These are phyloP conservation scores for Rutstroemia sp. DNA, from an alignment of 2,329 filamentous ascomycete species.

Conservation along the genomic window DNA sequence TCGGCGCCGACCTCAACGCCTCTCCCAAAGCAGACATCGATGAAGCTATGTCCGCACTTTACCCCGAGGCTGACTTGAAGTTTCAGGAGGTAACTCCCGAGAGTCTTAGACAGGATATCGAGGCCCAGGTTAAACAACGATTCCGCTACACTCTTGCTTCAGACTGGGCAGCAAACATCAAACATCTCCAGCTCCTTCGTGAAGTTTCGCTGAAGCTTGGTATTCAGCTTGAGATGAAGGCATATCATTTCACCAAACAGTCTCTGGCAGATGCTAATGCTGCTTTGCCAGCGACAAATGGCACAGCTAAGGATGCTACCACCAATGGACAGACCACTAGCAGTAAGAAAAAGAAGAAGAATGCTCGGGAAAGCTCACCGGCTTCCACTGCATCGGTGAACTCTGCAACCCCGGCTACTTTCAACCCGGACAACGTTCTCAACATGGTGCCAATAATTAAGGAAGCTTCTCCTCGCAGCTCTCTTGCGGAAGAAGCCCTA, in stretches of 20 bases:
- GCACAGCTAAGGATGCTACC: conserved; percentile 36
- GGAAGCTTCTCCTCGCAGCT: conserved; percentile 84
- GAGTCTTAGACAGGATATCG: conserved; percentile 60
- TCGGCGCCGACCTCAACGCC: conserved; percentile 70
- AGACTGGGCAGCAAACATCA: conserved; percentile 60
- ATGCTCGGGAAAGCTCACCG: conserved; percentile 46
- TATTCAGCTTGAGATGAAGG: conserved; percentile 74
- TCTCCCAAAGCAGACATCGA: conserved; percentile 75
- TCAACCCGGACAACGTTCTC: conserved; percentile 76
- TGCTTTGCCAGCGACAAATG: conserved; percentile 28
- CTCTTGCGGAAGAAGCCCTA: conserved; percentile 88
- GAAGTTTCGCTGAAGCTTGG: conserved; percentile 86
- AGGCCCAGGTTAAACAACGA: conserved; percentile 62
- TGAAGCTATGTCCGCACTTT: conserved; percentile 63
- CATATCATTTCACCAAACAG: conserved; percentile 57
- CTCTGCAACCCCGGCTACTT: conserved; percentile 49
- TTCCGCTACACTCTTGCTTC: conserved; percentile 69
- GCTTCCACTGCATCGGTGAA: conserved; percentile 34
- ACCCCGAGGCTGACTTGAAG: conserved; percentile 71
- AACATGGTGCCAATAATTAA: conserved; percentile 94
- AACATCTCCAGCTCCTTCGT: conserved; percentile 76
- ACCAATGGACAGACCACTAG: conserved; percentile 25
- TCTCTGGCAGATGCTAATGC: conserved; percentile 32
- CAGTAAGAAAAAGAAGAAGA: conserved; percentile 49
- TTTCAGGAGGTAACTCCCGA: conserved; percentile 76